Conservation (phyloP, 2,329 filamentous ascomycete species). For the Epichloe gansuensis region DNA sequence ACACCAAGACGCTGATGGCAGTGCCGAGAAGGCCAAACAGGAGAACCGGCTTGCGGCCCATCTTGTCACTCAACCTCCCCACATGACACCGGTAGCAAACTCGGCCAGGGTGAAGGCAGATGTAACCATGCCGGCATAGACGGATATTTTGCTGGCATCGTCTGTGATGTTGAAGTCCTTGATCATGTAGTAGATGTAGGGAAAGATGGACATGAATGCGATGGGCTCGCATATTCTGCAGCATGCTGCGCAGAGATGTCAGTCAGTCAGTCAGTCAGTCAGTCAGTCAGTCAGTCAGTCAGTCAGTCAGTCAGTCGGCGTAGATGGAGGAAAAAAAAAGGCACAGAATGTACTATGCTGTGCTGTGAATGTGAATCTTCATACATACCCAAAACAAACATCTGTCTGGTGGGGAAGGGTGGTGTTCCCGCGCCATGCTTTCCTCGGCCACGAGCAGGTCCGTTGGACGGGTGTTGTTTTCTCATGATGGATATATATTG, state of each 20-base stretch:
- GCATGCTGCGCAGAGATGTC: slow-evolving; percentile 44
- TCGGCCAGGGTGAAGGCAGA: slow-evolving; percentile 94
- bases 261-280: too few relatives aligned
- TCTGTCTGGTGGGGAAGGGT: slow-evolving; percentile 31
- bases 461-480: slow-evolving; percentile 15
- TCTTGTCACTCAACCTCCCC: slow-evolving; percentile 87
- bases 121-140: slow-evolving; percentile 93
- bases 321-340: too few relatives aligned
- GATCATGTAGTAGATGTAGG: slow-evolving; percentile 97
- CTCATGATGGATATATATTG: slow-evolving; percentile 15
- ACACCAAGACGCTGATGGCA: slow-evolving; percentile 80
- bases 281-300: too few relatives aligned
- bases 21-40: slow-evolving; percentile 84
- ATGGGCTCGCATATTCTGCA: slow-evolving; percentile 97
- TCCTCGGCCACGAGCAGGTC: slow-evolving; percentile 13
- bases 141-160: slow-evolving; percentile 66
- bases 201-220: slow-evolving; percentile 98
- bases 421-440: slow-evolving; percentile 14
- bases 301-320: too few relatives aligned
- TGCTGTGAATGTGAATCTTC: slow-evolving; percentile 9
- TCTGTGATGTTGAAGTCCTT: slow-evolving; percentile 78
- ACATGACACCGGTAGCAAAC: slow-evolving; percentile 83
- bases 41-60: slow-evolving; percentile 87
- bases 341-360: too few relatives aligned
- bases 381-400: slow-evolving; percentile 42